Base-by-base conservation (phyloP, 768 basidiomycete genomes). In the Tricholoma matsutake region DNA sequence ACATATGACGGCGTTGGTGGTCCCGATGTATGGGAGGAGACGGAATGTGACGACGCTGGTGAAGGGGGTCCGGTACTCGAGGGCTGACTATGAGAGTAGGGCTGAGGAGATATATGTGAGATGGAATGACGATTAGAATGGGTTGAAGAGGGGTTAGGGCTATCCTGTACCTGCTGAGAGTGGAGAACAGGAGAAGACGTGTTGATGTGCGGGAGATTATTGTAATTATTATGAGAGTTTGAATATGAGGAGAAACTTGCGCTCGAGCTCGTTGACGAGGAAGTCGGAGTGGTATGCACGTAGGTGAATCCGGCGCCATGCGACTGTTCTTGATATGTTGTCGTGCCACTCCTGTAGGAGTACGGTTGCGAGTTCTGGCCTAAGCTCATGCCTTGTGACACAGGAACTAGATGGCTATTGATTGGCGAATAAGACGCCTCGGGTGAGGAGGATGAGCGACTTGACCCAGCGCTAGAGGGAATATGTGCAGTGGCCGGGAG, bases 41-140 rank as follows among this genome's bases (percentile, higher is more conserved):
- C 76, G 6, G 83, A 83, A 32, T 83, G 80, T 2, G 79, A 76
- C 4, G 83, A 83, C 8, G 79, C 79, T 0, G 85, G 82, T 0
- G 85, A 85, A 0, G 81, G 78, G 0, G 82, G 76, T 18, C 71
- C 75, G 55, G 75, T 71, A 56, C 73, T 73, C 4, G 71, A 64
- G 61, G 74, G 61, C 67, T 79, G 69, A 64, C 59, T 65, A 32
- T 72, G 77, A 4, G 76, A 72, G 60, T 81, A 79, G 20, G 79
- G 71, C 11, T 81, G 80, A 0, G 83, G 83, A 0, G 83, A 84
- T 22, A 86, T 81, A 60, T 85, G 84, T 0, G 84, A 84, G 25
- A 86, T 83, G 6, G 84, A 85, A 43, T 84, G 81, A 9, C 85
- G 80, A n/a, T 83, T 85, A 4, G 78, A 72, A 6, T 53, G 51